Evolutionary conservation across 805 yeast genomes (phyloP).

Genomic region (Barnettozyma californica): DNA sequence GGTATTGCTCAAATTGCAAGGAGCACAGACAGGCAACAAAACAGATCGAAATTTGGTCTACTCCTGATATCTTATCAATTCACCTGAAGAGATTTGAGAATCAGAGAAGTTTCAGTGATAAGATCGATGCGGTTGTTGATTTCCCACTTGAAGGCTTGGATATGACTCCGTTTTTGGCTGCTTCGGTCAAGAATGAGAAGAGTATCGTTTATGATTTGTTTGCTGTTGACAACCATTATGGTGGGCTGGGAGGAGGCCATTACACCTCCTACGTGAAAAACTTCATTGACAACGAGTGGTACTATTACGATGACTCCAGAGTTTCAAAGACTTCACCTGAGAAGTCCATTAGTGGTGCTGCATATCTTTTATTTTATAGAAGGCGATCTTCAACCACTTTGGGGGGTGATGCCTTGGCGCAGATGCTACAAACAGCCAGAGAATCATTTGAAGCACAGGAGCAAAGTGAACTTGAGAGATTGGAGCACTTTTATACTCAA

Average conservation of each 20-base stretch:
- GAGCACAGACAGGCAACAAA: constrained; percentile 90
- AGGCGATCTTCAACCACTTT: constrained; percentile 36
- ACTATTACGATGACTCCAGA: constrained; percentile 81
- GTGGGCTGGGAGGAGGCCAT: constrained; percentile 97
- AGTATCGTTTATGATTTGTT: constrained; percentile 68
- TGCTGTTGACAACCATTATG: constrained; percentile 94
- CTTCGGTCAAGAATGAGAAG: constrained; percentile 22
- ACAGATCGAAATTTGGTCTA: constrained; percentile 86
- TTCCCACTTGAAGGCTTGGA: constrained; percentile 86
- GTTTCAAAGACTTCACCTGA: constrained; percentile 59
- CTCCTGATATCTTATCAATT: constrained; percentile 84
- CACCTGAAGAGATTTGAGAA: constrained; percentile 89
- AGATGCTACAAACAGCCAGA: constrained; percentile 39
- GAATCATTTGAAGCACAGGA: constrained; percentile 26
- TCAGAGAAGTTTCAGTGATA: constrained; percentile 80
- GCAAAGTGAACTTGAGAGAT: constrained; percentile 18
- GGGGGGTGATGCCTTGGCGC: constrained; percentile 44
- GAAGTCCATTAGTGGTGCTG: constrained; percentile 66
- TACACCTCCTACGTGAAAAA: constrained; percentile 88
- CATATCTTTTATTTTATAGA: constrained; percentile 81
- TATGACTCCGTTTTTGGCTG: constrained; percentile 51
- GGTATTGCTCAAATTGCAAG: constrained; percentile 91
- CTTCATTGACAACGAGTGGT: constrained; percentile 74
- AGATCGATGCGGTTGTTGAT: constrained; percentile 76
- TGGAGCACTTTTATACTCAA: constrained; percentile 24